Percentiles rank a stretch among this genome's conserved stretches.
Conservation (phyloP, 1,139 yeast species). For the Taphrina sp. region DNA sequence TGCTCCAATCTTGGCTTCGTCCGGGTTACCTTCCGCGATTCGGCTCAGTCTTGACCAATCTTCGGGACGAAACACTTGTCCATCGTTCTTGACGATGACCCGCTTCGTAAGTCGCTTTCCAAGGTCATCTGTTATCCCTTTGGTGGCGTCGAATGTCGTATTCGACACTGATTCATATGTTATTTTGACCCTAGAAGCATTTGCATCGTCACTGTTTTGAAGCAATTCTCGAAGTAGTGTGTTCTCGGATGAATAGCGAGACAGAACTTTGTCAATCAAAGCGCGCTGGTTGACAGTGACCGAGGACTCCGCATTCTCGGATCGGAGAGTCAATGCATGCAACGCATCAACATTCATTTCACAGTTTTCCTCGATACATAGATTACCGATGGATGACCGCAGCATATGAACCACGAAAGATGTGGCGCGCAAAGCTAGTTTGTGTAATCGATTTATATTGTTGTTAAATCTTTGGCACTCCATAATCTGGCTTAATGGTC, state of each 20-base stretch:
- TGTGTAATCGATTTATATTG: not conserved
- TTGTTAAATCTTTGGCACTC: not conserved
- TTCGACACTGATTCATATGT: constrained; percentile 34
- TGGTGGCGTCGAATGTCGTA: not conserved
- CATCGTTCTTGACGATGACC: constrained; percentile 42
- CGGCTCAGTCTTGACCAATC: constrained; percentile 49
- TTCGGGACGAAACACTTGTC: constrained; percentile 44
- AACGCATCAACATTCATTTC: constrained; percentile 29
- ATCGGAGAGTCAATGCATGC: constrained; percentile 20
- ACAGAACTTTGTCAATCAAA: constrained; percentile 29
- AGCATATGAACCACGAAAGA: no score
- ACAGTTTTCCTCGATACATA: no score
- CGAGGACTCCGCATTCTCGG: constrained; percentile 16
- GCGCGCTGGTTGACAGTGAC: constrained; percentile 34
- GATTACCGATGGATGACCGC: no score
- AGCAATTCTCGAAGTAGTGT: constrained; percentile 33
- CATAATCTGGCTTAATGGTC: constrained; percentile 43
- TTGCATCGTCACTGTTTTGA: constrained; percentile 48
- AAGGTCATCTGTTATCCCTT: not conserved
- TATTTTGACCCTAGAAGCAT: constrained; percentile 45
- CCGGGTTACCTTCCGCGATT: constrained; percentile 57
- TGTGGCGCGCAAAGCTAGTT: not conserved
- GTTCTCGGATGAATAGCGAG: constrained; percentile 34
- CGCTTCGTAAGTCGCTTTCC: constrained; percentile 2
- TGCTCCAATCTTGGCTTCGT: constrained; percentile 98